Evolutionary conservation across 1,139 yeast species (phyloP).

Genomic region (Hyphopichia wangnamkhiaoensis): DNA sequence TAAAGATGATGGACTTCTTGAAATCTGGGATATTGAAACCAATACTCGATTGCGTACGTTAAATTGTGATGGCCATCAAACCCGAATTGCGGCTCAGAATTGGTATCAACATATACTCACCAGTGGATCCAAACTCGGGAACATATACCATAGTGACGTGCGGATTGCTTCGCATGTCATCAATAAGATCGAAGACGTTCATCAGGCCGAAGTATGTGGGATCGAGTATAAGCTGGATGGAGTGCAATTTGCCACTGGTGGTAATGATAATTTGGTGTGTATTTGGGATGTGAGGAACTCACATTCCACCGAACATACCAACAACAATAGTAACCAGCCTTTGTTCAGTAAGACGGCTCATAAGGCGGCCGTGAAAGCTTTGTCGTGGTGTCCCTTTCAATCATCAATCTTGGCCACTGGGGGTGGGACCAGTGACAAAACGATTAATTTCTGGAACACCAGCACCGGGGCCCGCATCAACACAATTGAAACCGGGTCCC

Average conservation of each 20-base stretch:
- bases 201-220: conserved; percentile 92
- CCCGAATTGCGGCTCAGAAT: conserved; percentile 79
- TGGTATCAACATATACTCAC: conserved; percentile 86
- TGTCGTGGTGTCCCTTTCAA: conserved; percentile 94
- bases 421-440: conserved; percentile 90
- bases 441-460: conserved; percentile 94
- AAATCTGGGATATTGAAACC: conserved; percentile 92
- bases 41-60: conserved; percentile 75
- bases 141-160: conserved; percentile 90
- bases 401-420: conserved; percentile 86
- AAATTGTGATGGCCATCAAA: conserved; percentile 59
- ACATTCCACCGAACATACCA: conserved; percentile 11
- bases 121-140: conserved; percentile 82
- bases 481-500: conserved; percentile 89
- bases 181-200: conserved; percentile 51
- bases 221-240: conserved; percentile 86
- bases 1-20: conserved; percentile 78
- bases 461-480: conserved; percentile 86
- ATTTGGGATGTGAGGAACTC: conserved; percentile 91
- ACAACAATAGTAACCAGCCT: conserved; percentile 46
- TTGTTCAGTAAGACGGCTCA: conserved; percentile 77
- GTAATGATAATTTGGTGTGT: conserved; percentile 90
- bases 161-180: conserved; percentile 79
- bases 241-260: conserved; percentile 84
- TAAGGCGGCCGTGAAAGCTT: conserved; percentile 93